Evolutionary conservation across 2,329 filamentous ascomycete species (phyloP).

Genomic region (Dactylellina cionopaga): DNA sequence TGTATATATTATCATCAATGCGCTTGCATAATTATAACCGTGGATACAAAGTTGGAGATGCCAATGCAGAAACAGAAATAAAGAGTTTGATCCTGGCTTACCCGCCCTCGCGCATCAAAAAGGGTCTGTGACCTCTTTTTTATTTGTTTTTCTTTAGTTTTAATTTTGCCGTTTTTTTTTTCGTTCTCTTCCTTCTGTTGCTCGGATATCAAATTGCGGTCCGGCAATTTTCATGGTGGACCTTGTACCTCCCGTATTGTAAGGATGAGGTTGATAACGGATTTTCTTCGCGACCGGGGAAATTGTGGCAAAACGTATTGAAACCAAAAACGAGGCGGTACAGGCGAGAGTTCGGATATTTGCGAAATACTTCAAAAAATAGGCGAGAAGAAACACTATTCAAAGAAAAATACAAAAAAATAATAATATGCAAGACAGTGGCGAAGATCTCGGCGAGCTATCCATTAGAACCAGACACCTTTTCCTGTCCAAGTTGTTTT

Average conservation of each 20-base stretch:
- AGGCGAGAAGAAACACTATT: too few relatives aligned
- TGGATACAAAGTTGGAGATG: not conserved
- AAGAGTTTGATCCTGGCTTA: not conserved
- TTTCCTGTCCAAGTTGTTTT: too few relatives aligned
- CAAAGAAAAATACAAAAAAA: conserved; percentile 1
- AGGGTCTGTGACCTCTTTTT: too few relatives aligned
- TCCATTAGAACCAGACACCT: too few relatives aligned
- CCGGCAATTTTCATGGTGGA: too few relatives aligned
- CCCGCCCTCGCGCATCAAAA: too few relatives aligned
- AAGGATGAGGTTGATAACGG: not conserved
- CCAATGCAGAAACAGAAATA: not conserved
- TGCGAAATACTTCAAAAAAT: not conserved
- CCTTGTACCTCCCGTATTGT: too few relatives aligned
- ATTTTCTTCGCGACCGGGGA: not conserved
- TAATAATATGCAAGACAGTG: not conserved
- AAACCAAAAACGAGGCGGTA: conserved; percentile 23
- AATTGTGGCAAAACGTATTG: conserved; percentile 1
- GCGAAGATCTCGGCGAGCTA: conserved; percentile 6
- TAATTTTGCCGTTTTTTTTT: too few relatives aligned
- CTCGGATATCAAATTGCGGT: too few relatives aligned
- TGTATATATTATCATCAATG: conserved; percentile 23
- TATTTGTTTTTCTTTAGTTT: too few relatives aligned
- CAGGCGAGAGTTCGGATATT: not conserved
- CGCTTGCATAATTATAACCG: conserved; percentile 49
- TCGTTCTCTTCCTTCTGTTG: too few relatives aligned